These are phyloP conservation scores for Cystobasidium slooffiae DNA, from an alignment of 1,284 basidiomycete species.

Conservation along the genomic window DNA sequence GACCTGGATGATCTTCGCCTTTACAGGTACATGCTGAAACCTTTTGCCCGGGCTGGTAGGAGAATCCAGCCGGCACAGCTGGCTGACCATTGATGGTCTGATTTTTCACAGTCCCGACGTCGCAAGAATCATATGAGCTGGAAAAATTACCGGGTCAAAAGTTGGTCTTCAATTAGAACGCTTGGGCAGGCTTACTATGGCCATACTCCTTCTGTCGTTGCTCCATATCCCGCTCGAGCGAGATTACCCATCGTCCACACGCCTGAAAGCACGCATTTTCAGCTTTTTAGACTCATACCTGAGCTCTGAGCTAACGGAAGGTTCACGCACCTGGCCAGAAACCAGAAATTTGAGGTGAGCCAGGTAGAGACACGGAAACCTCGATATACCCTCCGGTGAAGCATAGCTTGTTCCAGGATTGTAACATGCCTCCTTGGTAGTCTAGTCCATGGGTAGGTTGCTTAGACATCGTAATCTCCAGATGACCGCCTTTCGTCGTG, in stretches of 20 bases:
- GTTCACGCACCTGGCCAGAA: slow-evolving; percentile 61
- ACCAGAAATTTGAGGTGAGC: slow-evolving; percentile 69
- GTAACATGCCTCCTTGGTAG: slow-evolving; percentile 65
- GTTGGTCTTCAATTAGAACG: not conserved
- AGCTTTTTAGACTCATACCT: not conserved
- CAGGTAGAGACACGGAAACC: slow-evolving; percentile 72
- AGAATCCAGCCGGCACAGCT: slow-evolving; percentile 48
- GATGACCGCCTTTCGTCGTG: slow-evolving; percentile 66
- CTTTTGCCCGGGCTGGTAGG: slow-evolving; percentile 62
- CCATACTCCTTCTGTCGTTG: slow-evolving; percentile 43
- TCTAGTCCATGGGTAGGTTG: slow-evolving; percentile 68
- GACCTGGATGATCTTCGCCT: slow-evolving; percentile 69
- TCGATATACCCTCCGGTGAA: slow-evolving; percentile 86
- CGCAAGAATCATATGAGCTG: slow-evolving; percentile 62
- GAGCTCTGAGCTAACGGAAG: not conserved
- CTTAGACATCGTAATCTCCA: slow-evolving; percentile 70
- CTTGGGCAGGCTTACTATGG: slow-evolving; percentile 22
- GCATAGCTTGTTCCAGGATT: slow-evolving; percentile 74
- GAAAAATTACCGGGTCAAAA: not conserved
- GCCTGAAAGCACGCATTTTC: slow-evolving; percentile 51
- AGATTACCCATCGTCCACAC: slow-evolving; percentile 61
- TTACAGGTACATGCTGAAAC: slow-evolving; percentile 62
- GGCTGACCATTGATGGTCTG: slow-evolving; percentile 58
- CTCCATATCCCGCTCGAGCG: slow-evolving; percentile 60
- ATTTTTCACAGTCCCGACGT: slow-evolving; percentile 64